Evolutionary conservation across 2,329 filamentous ascomycete species (phyloP).

Genomic region (Sporothrix brasiliensis): DNA sequence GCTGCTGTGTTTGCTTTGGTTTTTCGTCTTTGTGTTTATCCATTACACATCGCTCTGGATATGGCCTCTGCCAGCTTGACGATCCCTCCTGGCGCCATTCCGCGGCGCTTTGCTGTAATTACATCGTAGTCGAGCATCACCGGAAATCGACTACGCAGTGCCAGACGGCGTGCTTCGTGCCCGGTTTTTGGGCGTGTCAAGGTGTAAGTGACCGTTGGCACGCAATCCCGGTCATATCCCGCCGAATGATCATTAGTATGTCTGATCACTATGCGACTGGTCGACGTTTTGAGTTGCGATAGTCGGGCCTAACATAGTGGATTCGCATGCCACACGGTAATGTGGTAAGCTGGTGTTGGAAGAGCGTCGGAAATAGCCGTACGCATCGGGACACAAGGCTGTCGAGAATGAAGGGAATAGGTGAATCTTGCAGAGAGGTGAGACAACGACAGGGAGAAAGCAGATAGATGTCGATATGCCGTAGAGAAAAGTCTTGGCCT

Average conservation of each 20-base stretch:
- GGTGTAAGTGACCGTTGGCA: not conserved
- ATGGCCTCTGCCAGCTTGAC: constrained; percentile 2
- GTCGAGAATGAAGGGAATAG: constrained; percentile 7
- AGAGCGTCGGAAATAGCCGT: not conserved
- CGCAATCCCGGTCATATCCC: constrained; percentile 6
- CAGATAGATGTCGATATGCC: not conserved
- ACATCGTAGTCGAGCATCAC: not conserved
- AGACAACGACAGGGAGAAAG: constrained; percentile 6
- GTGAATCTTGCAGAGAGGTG: not conserved
- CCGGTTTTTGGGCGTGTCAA: no score
- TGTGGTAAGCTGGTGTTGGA: not conserved
- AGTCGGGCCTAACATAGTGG: constrained; percentile 14
- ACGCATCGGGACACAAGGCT: not conserved
- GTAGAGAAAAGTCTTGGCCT: not conserved
- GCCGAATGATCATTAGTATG: not conserved
- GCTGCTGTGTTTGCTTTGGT: not conserved
- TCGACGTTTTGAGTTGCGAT: not conserved
- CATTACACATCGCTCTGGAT: constrained; percentile 3
- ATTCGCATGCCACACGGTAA: not conserved
- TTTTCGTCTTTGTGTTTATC: not conserved
- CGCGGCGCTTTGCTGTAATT: not conserved
- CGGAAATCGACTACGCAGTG: not conserved
- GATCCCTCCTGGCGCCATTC: constrained; percentile 10
- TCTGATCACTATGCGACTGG: constrained; percentile 4
- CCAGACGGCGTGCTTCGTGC: not conserved